A percentile compares a stretch with the other conserved stretches of the same genome.
Evolutionary conservation across 1,284 basidiomycete species (phyloP).

Genomic region (Sanghuangporus weigelae): DNA sequence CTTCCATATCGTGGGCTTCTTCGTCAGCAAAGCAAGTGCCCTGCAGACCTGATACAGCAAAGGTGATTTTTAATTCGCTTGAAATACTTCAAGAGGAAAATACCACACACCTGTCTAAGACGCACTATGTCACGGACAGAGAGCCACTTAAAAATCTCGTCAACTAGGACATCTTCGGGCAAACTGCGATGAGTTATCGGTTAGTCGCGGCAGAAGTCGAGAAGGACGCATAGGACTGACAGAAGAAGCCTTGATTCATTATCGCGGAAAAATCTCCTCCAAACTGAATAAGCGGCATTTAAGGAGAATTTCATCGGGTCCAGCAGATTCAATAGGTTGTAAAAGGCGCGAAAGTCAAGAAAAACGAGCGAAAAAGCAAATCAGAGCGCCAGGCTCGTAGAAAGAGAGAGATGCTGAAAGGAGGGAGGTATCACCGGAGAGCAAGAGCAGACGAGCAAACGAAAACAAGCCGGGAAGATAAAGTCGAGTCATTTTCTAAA

Average conservation of each 20-base stretch:
- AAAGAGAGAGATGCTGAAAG: background rate
- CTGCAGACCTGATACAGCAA: conserved; percentile 42
- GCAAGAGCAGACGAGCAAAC: background rate
- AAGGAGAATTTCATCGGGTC: background rate
- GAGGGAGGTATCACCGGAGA: background rate
- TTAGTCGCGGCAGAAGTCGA: background rate
- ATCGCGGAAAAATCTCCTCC: conserved; percentile 6
- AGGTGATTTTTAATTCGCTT: background rate
- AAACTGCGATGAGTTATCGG: background rate
- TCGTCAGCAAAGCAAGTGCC: conserved; percentile 52
- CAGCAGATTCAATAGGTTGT: background rate
- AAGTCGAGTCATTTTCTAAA: background rate
- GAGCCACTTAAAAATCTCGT: conserved; percentile 11
- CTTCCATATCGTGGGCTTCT: conserved; percentile 66
- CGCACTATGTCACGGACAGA: conserved; percentile 11
- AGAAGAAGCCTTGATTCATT: background rate
- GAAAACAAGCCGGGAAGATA: background rate
- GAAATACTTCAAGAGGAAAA: background rate
- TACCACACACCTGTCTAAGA: conserved; percentile 9
- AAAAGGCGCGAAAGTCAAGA: background rate
- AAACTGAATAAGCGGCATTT: background rate
- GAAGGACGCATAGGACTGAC: background rate
- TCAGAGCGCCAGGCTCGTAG: background rate
- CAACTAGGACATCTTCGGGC: conserved; percentile 16
- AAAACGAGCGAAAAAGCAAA: background rate